phyloP scores from a whole-genome alignment of 2,329 filamentous ascomycete species.

The Calycina marina region DNA sequence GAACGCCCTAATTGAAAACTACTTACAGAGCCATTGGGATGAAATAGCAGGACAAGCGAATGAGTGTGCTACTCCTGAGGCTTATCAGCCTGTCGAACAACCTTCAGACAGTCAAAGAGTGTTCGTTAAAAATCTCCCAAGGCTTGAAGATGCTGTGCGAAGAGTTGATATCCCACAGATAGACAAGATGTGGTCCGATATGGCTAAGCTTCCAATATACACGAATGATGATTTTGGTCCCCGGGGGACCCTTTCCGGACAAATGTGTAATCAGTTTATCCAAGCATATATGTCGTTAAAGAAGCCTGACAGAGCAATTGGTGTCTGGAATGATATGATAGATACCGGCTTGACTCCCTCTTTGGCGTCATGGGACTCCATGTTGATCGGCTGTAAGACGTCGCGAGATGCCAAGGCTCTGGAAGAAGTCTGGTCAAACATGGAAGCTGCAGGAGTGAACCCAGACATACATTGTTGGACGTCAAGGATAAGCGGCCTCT shows the following conservation, averaged over 20 bases:
- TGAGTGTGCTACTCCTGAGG: too few species aligned
- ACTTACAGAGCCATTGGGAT: too few species aligned
- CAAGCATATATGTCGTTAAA: constrained; percentile 30
- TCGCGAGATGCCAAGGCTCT: constrained; percentile 44
- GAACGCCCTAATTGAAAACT: too few species aligned
- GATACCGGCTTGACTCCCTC: constrained; percentile 40
- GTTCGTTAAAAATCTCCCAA: constrained; percentile 3
- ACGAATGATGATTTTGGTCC: background rate
- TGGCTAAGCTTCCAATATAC: constrained; percentile 12
- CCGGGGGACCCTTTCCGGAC: constrained; percentile 9
- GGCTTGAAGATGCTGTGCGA: constrained; percentile 13
- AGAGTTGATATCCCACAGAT: constrained; percentile 11
- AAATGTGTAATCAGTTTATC: constrained; percentile 31
- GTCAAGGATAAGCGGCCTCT: constrained; percentile 50
- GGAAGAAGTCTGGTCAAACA: constrained; percentile 51
- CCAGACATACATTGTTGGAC: constrained; percentile 58
- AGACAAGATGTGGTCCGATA: constrained; percentile 16
- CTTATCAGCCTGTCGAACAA: too few species aligned
- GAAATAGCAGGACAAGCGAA: too few species aligned
- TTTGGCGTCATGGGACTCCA: constrained; percentile 53
- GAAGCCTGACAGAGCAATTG: constrained; percentile 29
- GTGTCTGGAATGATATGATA: constrained; percentile 42
- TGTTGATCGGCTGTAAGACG: constrained; percentile 56
- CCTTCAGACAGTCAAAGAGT: too few species aligned
- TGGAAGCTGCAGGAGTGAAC: constrained; percentile 39